Base-by-base conservation (phyloP, 176 grass and related monocot species). In the Phyllostachys edulis region DNA sequence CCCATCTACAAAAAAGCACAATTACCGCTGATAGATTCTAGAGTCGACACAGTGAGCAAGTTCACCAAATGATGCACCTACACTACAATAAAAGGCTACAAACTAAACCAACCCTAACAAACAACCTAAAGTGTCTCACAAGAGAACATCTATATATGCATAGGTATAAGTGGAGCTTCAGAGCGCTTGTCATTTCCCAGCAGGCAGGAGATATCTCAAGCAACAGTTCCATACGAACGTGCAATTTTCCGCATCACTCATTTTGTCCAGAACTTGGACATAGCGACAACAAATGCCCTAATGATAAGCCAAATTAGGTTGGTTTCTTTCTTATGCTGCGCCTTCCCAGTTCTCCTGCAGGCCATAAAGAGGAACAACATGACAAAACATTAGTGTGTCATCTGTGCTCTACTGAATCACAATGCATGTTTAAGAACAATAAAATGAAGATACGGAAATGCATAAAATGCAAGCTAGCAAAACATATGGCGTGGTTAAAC, bases 281-380 rank as follows among this genome's bases (percentile, higher is more conserved):
- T 70, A 38, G 86, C 73, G 78, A 88, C 78, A 62, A 91, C 78
- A 85, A 91, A 88, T 67, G 90, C 78, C 67, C 86, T 91, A 37
- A 91, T 65, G 12, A 81, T 87, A 61, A 88, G 82, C 90, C 90
- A 91, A 82, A 91, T 77, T 55, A 85, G 78, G 86, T 91, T 91
- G 38, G 71, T 79, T 69, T 85, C 72, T 73, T 85, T 73, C 59
- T 77, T 91, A 67, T 73, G 47, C 13, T 51, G 86, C 4, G 7
- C 86, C 68, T 85, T 91, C 15, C 16, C 68, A 34, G 78, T 82
- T 82, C 21, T 75, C 75, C 89, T 90, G 89, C 51, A 55, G 32
- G 26, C 6, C 47, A 83, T 52, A 77, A 68, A 68, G 9, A 50
- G 52, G 18, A 60, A 11, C 56, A 67, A 32, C 56, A 86, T 34